Conservation (phyloP, 345 rosid genomes). For the Raphanus sativus region DNA sequence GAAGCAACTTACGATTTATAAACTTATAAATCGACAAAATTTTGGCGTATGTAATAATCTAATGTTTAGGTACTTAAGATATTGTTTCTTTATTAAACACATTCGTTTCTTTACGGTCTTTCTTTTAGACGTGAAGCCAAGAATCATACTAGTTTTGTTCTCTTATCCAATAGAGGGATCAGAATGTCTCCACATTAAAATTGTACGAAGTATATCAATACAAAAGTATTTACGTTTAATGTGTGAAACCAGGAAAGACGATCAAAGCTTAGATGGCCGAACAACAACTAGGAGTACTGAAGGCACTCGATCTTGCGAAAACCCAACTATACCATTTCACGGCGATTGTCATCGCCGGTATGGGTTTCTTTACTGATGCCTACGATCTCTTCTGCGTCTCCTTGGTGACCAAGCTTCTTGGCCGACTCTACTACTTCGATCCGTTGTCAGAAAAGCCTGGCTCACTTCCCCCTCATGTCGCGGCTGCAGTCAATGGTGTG, state of each 20-base stretch:
- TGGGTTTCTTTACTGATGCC: constrained; percentile 53
- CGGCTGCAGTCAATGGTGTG: constrained; percentile 47
- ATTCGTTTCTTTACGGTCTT: not conserved
- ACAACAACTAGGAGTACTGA: constrained; percentile 41
- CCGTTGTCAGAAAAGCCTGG: constrained; percentile 34
- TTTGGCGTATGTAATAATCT: not conserved
- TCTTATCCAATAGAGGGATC: constrained; percentile 11
- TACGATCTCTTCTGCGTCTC: constrained; percentile 53
- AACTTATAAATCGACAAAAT: not conserved
- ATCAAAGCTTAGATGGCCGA: constrained; percentile 24
- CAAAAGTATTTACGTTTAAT: not conserved
- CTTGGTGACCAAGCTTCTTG: constrained; percentile 44
- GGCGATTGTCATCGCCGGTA: constrained; percentile 46
- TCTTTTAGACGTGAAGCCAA: not conserved
- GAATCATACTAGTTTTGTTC: not conserved
- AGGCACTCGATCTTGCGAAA: constrained; percentile 47
- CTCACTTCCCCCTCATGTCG: constrained; percentile 39
- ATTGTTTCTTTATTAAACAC: not conserved
- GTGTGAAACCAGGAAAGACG: not conserved
- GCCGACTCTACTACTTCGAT: constrained; percentile 46
- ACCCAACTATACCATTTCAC: constrained; percentile 51
- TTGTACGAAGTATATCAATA: not conserved
- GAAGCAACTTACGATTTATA: not conserved
- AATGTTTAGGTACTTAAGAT: not conserved
- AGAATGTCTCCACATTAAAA: not conserved